Conservation (phyloP, 2,329 filamentous ascomycete genomes). For the Pyrenophora teres region DNA sequence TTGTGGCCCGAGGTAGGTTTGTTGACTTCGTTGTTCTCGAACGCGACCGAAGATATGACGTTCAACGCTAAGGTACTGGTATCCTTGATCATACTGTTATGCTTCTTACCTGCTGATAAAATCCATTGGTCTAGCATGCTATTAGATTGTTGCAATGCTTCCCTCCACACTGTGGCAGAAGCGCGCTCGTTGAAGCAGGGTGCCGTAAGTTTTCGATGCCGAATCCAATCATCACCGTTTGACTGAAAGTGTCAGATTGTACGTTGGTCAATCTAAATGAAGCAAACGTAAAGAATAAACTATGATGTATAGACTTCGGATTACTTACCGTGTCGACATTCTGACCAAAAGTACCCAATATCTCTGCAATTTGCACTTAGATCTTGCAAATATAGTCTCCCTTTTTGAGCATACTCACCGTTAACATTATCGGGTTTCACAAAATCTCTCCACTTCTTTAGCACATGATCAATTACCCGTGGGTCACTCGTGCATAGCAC, state of each 20-base stretch:
- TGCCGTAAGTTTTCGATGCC: slow-evolving; percentile 51
- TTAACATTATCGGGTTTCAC: slow-evolving; percentile 29
- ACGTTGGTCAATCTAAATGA: not conserved
- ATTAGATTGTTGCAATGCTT: slow-evolving; percentile 63
- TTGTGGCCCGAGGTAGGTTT: slow-evolving; percentile 20
- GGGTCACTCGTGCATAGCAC: slow-evolving; percentile 24
- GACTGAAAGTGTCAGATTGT: slow-evolving; percentile 3
- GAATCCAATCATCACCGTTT: slow-evolving; percentile 37
- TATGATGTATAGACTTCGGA: not conserved
- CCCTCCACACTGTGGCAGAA: slow-evolving; percentile 56
- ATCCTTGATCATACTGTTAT: slow-evolving; percentile 37
- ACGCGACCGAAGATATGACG: slow-evolving; percentile 47
- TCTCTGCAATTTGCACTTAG: slow-evolving; percentile 4
- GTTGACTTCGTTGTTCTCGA: slow-evolving; percentile 30
- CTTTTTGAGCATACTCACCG: slow-evolving; percentile 10
- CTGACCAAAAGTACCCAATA: slow-evolving; percentile 22
- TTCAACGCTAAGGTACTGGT: slow-evolving; percentile 45
- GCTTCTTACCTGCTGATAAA: slow-evolving; percentile 25
- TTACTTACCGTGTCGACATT: slow-evolving; percentile 33
- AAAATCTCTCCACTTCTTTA: slow-evolving; percentile 27
- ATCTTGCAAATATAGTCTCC: not conserved
- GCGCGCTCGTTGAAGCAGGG: slow-evolving; percentile 53
- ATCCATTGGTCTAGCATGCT: slow-evolving; percentile 26
- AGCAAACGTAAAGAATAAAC: not conserved
- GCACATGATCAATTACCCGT: slow-evolving; percentile 17